Evolutionary conservation across 352 stramenopile genomes (phyloP).

Genomic region (Globisporangium emineosum): DNA sequence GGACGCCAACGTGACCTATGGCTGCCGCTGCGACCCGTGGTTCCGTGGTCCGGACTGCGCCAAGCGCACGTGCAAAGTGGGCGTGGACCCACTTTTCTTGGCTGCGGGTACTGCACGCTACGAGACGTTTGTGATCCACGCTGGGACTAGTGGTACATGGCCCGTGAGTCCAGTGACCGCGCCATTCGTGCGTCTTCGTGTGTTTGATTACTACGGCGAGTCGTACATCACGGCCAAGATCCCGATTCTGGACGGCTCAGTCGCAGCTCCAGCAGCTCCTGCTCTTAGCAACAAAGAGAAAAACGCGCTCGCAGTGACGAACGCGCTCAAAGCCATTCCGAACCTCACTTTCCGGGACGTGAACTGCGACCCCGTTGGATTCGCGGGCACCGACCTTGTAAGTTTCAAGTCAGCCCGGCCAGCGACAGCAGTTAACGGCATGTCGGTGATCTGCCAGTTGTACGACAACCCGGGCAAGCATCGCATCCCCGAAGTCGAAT

Average conservation of each 20-base stretch:
- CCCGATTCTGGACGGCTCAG: slow-evolving; percentile 26
- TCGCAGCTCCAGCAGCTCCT: too few relatives aligned
- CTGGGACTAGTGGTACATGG: not conserved
- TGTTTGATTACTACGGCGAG: slow-evolving; percentile 73
- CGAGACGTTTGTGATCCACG: slow-evolving; percentile 57
- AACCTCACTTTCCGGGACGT: slow-evolving; percentile 47
- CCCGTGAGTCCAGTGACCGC: not conserved
- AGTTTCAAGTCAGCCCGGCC: slow-evolving; percentile 22
- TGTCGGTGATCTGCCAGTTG: slow-evolving; percentile 59
- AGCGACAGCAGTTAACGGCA: slow-evolving; percentile 18
- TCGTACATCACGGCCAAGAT: slow-evolving; percentile 62
- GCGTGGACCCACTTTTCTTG: slow-evolving; percentile 65
- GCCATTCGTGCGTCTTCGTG: slow-evolving; percentile 39
- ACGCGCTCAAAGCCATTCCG: slow-evolving; percentile 42
- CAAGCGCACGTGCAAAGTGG: slow-evolving; percentile 60
- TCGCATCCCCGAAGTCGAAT: slow-evolving; percentile 45
- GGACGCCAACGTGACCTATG: slow-evolving; percentile 80
- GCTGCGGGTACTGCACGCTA: slow-evolving; percentile 31
- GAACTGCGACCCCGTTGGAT: slow-evolving; percentile 28
- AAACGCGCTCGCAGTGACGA: slow-evolving; percentile 19
- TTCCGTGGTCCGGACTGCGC: slow-evolving; percentile 85
- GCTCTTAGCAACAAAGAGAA: not conserved
- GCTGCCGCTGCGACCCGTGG: slow-evolving; percentile 88
- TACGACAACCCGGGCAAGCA: slow-evolving; percentile 48
- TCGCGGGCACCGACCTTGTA: slow-evolving; percentile 1